Percentiles rank a stretch among this genome's conserved stretches.
These are phyloP conservation scores for Paecilomyces fulvus DNA, from an alignment of 2,329 filamentous ascomycete species.

Conservation along the genomic window DNA sequence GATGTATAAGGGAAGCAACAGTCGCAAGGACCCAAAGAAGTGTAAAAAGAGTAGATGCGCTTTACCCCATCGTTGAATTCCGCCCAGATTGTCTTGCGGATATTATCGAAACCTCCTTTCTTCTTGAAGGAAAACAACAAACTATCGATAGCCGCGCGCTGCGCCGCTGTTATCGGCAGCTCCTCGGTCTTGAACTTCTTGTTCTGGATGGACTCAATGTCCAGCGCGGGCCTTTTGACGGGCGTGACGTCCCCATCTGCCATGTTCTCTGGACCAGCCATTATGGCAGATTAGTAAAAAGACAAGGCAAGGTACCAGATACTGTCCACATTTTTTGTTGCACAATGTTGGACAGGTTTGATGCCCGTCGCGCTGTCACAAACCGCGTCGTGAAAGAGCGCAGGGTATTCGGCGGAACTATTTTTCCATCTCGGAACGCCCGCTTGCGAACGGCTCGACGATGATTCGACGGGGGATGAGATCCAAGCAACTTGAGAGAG, in stretches of 20 bases:
- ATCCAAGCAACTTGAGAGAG: conserved; percentile 5
- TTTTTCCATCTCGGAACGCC: conserved; percentile 5
- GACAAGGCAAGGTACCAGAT: neutral
- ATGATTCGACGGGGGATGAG: conserved; percentile 22
- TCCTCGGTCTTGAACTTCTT: conserved; percentile 53
- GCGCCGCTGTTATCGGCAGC: conserved; percentile 50
- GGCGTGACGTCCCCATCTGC: conserved; percentile 17
- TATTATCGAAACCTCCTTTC: conserved; percentile 55
- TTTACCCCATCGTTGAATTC: conserved; percentile 48
- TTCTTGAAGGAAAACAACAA: conserved; percentile 58
- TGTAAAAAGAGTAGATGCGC: conserved; percentile 1
- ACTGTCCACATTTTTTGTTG: neutral
- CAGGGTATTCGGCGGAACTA: conserved; percentile 4
- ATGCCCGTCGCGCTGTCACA: neutral
- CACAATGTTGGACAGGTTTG: conserved; percentile 1
- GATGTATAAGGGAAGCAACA: neutral
- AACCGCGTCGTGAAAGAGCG: neutral
- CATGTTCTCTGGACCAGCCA: conserved; percentile 26
- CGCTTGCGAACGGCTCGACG: conserved; percentile 24
- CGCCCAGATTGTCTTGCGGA: conserved; percentile 53
- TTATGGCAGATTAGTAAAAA: conserved; percentile 16
- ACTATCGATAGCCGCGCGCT: conserved; percentile 52
- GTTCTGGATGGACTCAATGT: conserved; percentile 26
- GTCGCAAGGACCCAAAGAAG: neutral
- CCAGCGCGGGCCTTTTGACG: conserved; percentile 20